Evolutionary conservation across 495 filamentous ascomycete genomes (phyloP).

Genomic region (Aspergillus ostianus): DNA sequence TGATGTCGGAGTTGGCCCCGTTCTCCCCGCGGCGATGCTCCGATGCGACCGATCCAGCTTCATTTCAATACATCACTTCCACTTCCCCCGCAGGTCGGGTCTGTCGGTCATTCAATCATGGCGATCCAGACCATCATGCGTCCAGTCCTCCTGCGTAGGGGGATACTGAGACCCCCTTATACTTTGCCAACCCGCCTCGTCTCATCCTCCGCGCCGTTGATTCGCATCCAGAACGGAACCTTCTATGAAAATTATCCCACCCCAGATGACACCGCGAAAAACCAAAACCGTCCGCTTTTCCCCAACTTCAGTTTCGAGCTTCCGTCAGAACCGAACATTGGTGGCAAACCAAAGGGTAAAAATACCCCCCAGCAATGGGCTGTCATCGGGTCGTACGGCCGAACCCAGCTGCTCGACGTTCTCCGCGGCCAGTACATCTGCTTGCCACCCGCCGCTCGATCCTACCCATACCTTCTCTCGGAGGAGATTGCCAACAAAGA

Average conservation of each 20-base stretch:
- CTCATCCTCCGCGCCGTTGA: conserved; percentile 51
- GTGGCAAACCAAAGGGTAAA: not conserved
- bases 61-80: too few species aligned
- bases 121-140: conserved; percentile 2
- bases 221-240: conserved; percentile 70
- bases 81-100: not conserved
- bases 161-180: not conserved
- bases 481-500: conserved; percentile 57
- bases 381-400: conserved; percentile 67
- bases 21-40: not conserved
- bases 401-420: conserved; percentile 74
- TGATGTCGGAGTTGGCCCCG: not conserved
- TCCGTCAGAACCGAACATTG: conserved; percentile 42
- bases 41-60: too few species aligned
- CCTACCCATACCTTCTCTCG: conserved; percentile 70
- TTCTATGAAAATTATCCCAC: conserved; percentile 80
- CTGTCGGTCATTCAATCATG: too few species aligned
- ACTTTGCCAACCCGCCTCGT: not conserved
- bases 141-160: conserved; percentile 4
- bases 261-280: conserved; percentile 32
- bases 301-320: conserved; percentile 63
- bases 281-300: conserved; percentile 60
- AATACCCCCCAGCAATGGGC: conserved; percentile 61
- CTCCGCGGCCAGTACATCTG: conserved; percentile 71
- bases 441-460: conserved; percentile 67